Base-by-base conservation (phyloP, 805 yeast species). In the Starmerella stellata region DNA sequence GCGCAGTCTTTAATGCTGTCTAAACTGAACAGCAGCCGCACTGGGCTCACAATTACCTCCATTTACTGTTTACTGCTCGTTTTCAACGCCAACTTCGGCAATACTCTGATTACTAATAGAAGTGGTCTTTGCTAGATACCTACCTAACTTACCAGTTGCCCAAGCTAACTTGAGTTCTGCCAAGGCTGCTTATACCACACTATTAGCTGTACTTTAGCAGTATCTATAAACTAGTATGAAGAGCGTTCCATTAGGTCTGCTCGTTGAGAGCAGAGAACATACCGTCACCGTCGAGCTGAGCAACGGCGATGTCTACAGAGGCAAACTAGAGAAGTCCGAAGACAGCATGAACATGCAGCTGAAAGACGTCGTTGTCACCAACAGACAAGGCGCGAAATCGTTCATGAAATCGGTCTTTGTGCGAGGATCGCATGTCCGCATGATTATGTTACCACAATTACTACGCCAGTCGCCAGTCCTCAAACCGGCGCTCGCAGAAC, bases 291-390 rank as follows among this genome's bases (percentile, higher is more conserved):
- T 87, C 15, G 98, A 87, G 56, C 69, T 87, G 38, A 70, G 71
- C 20, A 74, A 83, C 1, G 96, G 96, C 2, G 85, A 78, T 45
- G 71, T 78, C 0, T 87, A 87, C 54, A 66, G 93, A 28, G 98
- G 98, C 2, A 82, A 78, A 54, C 66, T 87, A 34, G 55, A 77
- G 3, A 94, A 78, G 43, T 60, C 66, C 35, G 95, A 87, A 59
- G 96, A 87, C 52, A 85, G 78, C 57, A 90, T 87, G 96, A 87
- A 87, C 55, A 72, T 87, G 20, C 92, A 85, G 44, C 58, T 87
- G 36, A 64, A 71, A 45, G 93, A 87, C 53, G 92, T 78, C 30
- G 71, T 78, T 1, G 74, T 78, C 35, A 85, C 95, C 0, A 70
- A 74, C 21, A 62, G 74, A 33, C 78, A 81, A 38, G 94, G 95